Evolutionary conservation across 345 rosid species (phyloP).

Genomic region (Eucalyptus shirleyi): DNA sequence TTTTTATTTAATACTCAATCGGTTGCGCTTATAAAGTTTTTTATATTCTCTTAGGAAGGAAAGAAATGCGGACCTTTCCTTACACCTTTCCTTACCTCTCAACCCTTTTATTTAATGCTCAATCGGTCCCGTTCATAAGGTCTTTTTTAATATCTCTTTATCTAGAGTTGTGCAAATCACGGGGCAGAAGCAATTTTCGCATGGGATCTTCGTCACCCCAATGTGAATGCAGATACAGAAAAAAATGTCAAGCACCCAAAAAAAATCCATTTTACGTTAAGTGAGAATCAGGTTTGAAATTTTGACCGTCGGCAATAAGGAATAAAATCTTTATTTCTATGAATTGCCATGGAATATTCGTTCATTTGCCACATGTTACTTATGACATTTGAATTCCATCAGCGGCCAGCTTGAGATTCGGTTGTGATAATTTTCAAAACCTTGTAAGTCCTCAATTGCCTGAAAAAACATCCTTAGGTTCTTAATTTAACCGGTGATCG

Average conservation of each 20-base stretch:
- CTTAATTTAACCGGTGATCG: not conserved
- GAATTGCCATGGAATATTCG: not conserved
- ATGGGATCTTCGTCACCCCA: not conserved
- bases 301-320: not conserved
- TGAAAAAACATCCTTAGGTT: not conserved
- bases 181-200: not conserved
- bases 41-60: too few species aligned
- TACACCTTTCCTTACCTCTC: too few species aligned
- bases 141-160: too few species aligned
- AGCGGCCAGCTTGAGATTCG: not conserved
- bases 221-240: not conserved
- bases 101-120: too few species aligned
- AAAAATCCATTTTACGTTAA: not conserved
- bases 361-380: not conserved
- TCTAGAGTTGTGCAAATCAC: not conserved
- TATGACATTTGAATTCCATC: not conserved
- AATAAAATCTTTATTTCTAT: too few species aligned
- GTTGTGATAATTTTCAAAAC: not conserved
- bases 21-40: too few species aligned
- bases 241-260: not conserved
- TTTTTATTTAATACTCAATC: not conserved
- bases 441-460: not conserved
- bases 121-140: too few species aligned
- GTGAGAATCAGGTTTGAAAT: not conserved
- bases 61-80: too few species aligned